phyloP scores from a whole-genome alignment of 1,284 basidiomycete genomes.

The Apiotrichum veenhuisii region DNA sequence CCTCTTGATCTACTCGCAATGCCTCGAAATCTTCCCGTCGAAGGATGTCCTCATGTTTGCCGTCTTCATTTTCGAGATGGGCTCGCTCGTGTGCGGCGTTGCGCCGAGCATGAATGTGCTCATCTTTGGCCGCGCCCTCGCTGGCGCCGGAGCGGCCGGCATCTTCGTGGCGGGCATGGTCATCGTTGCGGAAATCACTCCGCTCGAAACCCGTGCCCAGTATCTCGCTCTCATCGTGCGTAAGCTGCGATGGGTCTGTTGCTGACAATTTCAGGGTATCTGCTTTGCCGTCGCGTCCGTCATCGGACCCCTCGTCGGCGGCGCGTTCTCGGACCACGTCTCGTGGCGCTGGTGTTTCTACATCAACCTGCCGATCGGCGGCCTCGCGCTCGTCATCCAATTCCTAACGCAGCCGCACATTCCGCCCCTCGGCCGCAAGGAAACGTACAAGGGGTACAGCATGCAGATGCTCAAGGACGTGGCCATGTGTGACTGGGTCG shows the following conservation, averaged over 20 bases:
- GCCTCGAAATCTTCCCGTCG: conserved; percentile 47
- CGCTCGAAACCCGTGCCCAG: conserved; percentile 38
- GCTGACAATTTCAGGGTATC: conserved; percentile 17
- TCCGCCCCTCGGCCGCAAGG: conserved; percentile 39
- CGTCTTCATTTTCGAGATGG: conserved; percentile 54
- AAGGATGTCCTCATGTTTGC: conserved; percentile 51
- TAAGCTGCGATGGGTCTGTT: neutral
- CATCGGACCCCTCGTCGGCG: conserved; percentile 50
- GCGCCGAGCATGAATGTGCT: conserved; percentile 52
- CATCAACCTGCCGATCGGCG: conserved; percentile 46
- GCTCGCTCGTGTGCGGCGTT: conserved; percentile 56
- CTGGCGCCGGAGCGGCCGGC: conserved; percentile 54
- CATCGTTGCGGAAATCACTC: conserved; percentile 43
- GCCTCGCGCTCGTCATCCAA: conserved; percentile 37
- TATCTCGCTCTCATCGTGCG: conserved; percentile 33
- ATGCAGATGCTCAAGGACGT: conserved; percentile 36
- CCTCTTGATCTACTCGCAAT: conserved; percentile 50
- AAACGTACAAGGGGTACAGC: conserved; percentile 39
- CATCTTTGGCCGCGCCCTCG: conserved; percentile 54
- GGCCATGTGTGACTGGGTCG: conserved; percentile 45
- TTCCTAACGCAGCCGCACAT: conserved; percentile 31
- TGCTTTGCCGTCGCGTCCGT: conserved; percentile 50
- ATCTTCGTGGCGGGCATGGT: conserved; percentile 51
- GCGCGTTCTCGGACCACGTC: conserved; percentile 51
- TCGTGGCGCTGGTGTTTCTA: conserved; percentile 48